Evolutionary conservation across 164 flowering plant species (phyloP), one percentile per base, ranked within the genome.

Genomic region (Piper betle): DNA sequence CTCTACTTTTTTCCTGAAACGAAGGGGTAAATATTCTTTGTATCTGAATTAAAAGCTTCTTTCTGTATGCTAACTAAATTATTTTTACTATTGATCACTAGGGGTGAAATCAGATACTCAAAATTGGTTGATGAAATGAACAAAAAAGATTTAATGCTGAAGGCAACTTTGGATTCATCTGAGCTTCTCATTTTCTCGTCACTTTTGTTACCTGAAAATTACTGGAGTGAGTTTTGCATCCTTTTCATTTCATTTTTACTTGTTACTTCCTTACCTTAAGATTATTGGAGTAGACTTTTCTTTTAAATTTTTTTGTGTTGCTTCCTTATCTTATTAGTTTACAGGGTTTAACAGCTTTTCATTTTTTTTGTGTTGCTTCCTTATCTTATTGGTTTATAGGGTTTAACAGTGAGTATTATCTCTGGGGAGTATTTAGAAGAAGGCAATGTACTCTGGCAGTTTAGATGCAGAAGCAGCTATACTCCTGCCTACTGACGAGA

Each of bases 1-100:
- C 82, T 85, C 53, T 85, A 74, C 72, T 74, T 85, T 65, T 85
- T 85, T 58, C 81, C 87, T 9, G 69, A 59, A 46, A 62, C 17
- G n/a, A 62, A 66, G 50, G 74, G 85, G 87, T 82, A 62, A 55
- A 56, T 18, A 17, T 19, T 5, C 7, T 50, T 33, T 61, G 39
- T 48, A 12, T 20, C 10, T 57, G 4, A 3, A 5, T n/a, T 17
- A 17, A 33, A 8, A 52, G 16, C 37, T 37, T 40, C 2, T 1
- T 15, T 53, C 19, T 17, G 1, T 55, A 39, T 37, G 4, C 39
- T 53, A 39, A 46, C 18, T 61, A 41, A 6, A 25, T 13, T 19
- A 48, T 40, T 4, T 38, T 6, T 33, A 55, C 2, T 19, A 43
- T 55, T 8, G 50, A 46, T 46, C 48, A n/a, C 37, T 59, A 78